Base-by-base conservation (phyloP, 306 rosid species). In the Rosa chinensis region DNA sequence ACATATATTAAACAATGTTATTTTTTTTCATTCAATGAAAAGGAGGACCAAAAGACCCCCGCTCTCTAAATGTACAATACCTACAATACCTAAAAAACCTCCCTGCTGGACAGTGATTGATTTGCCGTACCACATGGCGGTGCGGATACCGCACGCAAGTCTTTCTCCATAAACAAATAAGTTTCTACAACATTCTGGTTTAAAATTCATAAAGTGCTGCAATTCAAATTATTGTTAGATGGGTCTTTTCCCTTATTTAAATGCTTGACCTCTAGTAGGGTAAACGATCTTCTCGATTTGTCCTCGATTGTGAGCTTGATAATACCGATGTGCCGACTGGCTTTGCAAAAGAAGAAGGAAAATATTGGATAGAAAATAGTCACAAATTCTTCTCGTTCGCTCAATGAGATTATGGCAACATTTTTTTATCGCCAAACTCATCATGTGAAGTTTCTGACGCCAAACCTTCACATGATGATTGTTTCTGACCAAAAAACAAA, bases 111-210 rank as follows among this genome's bases (percentile, higher is more conserved):
- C 32, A 28, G 32, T 28, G 2, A 28, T 28, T 28, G 2, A 1
- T 28, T 1, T 28, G 32, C 32, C 32, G 32, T 2, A 28, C 32
- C 32, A 28, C 2, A 2, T 28, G 2, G 32, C 1, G 2, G 32
- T 28, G 32, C 32, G 1, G 2, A 2, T 28, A 2, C 32, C 32
- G 32, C 32, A 28, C 32, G 32, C 32, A 28, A 28, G 2, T 28
- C 32, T 28, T 28, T 28, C 32, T 28, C 32, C 10, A 42, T 10
- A 63, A 49, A n/a, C 43, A 64, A 66, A 56, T 42, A 8, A 1
- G 43, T 40, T 72, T 55, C 52, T 53, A 2, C 62, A 52, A 72
- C 18, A 28, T 82, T 82, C 77, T 61, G 39, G 11, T 16, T 28
- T 56, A 5, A 12, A 16, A 23, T 8, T 73, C 37, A 11, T 53